Percentiles rank a stretch among this genome's conserved stretches.
phyloP scores from a whole-genome alignment of 176 grass and related monocot genomes.

The Alloteropsis semialata region DNA sequence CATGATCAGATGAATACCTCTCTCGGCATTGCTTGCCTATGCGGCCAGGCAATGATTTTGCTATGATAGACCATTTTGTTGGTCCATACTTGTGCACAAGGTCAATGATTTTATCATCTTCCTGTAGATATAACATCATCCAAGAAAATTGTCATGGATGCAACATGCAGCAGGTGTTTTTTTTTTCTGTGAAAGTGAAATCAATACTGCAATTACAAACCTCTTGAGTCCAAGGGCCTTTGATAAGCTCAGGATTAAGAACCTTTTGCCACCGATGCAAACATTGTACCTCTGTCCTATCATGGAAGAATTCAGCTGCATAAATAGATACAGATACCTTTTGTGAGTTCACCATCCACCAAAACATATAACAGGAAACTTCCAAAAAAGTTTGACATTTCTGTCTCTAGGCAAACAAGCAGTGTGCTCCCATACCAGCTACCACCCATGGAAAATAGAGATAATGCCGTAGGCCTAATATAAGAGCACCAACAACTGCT shows the following conservation, averaged over 20 bases:
- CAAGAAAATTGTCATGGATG: slow-evolving; percentile 1
- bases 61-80: slow-evolving; percentile 97
- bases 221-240: slow-evolving; percentile 95
- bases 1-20: slow-evolving; percentile 55
- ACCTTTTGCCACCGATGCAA: slow-evolving; percentile 99
- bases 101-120: slow-evolving; percentile 89
- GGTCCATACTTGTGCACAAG: slow-evolving; percentile 88
- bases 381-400: not conserved
- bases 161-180: not conserved
- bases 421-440: not conserved
- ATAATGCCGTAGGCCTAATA: not conserved
- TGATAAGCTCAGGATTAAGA: slow-evolving; percentile 97
- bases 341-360: slow-evolving; percentile 12
- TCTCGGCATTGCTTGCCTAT: slow-evolving; percentile 99
- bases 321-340: slow-evolving; percentile 18
- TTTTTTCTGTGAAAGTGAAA: slow-evolving; percentile 16
- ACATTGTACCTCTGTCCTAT: slow-evolving; percentile 98
- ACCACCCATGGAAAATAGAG: not conserved
- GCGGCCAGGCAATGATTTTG: slow-evolving; percentile 85
- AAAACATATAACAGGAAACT: not conserved
- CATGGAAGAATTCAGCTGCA: slow-evolving; percentile 81
- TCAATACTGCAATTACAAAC: slow-evolving; percentile 45
- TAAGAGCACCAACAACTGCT: not conserved
- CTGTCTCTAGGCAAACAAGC: slow-evolving; percentile 3
- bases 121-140: slow-evolving; percentile 50